phyloP scores from a whole-genome alignment of 768 basidiomycete genomes.

The Chiua virens region DNA sequence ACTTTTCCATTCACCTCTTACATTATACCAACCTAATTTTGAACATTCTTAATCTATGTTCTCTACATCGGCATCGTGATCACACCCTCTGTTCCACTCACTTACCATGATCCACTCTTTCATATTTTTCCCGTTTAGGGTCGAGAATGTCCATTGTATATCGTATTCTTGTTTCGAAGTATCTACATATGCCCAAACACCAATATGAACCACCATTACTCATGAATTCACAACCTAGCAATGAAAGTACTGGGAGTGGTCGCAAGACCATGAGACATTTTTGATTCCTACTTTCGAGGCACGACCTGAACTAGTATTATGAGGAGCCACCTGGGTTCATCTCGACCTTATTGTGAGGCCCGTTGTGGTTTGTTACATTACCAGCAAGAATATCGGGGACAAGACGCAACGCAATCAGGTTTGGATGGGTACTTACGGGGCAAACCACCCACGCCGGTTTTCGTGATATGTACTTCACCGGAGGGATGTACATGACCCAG shows the following conservation, averaged over 20 bases:
- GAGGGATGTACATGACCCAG: constrained; percentile 39
- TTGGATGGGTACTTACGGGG: constrained; percentile 31
- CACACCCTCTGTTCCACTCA: not conserved
- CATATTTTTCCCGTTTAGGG: not conserved
- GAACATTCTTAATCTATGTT: not conserved
- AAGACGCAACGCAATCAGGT: constrained; percentile 5
- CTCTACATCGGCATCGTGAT: not conserved
- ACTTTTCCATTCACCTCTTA: constrained; percentile 2
- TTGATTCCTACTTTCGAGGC: too few relatives aligned
- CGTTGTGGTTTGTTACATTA: constrained; percentile 46
- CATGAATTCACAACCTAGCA: too few relatives aligned
- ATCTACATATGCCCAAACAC: not conserved
- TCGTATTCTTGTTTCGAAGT: not conserved
- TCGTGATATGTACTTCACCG: constrained; percentile 44
- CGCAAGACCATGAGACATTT: too few relatives aligned
- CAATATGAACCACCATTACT: too few relatives aligned
- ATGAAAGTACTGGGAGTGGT: too few relatives aligned
- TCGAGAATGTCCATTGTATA: not conserved
- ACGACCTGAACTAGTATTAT: too few relatives aligned
- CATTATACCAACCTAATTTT: constrained; percentile 21
- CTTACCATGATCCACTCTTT: not conserved
- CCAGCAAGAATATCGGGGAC: constrained; percentile 43
- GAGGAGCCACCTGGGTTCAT: not conserved
- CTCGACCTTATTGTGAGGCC: constrained; percentile 18
- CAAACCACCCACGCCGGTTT: constrained; percentile 53